Conservation (phyloP, 768 basidiomycete genomes). For the Tubosaeta sp. region DNA sequence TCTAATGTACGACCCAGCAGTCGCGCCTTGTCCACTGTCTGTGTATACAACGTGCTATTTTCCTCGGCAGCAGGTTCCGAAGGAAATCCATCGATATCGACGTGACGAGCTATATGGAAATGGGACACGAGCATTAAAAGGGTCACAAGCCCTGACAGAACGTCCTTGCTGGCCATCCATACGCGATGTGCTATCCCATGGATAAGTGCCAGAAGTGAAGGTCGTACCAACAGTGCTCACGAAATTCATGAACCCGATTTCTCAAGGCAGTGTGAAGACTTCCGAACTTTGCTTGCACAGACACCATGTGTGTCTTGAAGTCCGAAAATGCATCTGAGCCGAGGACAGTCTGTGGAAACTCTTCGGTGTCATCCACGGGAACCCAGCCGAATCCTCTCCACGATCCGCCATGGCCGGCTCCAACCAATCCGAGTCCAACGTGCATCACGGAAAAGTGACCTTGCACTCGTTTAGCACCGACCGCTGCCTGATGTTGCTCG, state of each 20-base stretch:
- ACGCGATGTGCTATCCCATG: constrained; percentile 25
- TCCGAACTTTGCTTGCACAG: constrained; percentile 49
- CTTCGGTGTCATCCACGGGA: constrained; percentile 46
- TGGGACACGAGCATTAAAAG: constrained; percentile 61
- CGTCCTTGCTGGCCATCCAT: constrained; percentile 41
- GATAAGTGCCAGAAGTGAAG: constrained; percentile 2
- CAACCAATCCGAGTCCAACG: constrained; percentile 74
- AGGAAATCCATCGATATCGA: constrained; percentile 76
- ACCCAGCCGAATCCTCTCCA: constrained; percentile 91
- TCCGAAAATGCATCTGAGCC: constrained; percentile 51
- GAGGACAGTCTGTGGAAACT: constrained; percentile 44
- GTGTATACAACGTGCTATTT: constrained; percentile 50
- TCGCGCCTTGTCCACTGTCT: constrained; percentile 67
- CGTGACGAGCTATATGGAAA: constrained; percentile 73
- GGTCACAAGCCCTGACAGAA: constrained; percentile 52
- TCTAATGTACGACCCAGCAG: constrained; percentile 67
- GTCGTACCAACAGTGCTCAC: constrained; percentile 16
- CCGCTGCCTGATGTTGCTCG: constrained; percentile 20
- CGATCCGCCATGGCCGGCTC: constrained; percentile 67
- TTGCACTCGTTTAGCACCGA: constrained; percentile 48
- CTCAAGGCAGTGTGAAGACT: constrained; percentile 25
- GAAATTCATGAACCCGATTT: constrained; percentile 15
- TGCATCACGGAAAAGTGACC: constrained; percentile 60
- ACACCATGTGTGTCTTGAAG: constrained; percentile 42
- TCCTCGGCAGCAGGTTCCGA: constrained; percentile 41